Base-by-base conservation (phyloP, 2,329 filamentous ascomycete genomes). In the Pyricularia grisea region DNA sequence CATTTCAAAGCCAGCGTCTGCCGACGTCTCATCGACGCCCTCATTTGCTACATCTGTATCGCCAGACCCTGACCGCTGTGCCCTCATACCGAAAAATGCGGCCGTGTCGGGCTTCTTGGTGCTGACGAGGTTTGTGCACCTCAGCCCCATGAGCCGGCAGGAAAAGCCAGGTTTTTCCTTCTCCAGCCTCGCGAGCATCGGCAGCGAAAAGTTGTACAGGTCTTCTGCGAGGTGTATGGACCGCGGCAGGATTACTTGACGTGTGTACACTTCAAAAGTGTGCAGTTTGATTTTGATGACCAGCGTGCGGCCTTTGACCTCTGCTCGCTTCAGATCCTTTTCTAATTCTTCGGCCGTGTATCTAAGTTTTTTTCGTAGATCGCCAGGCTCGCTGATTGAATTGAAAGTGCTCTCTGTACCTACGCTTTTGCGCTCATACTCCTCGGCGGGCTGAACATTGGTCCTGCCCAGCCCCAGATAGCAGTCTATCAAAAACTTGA, bases 261-360 rank as follows among this genome's bases (percentile, higher is more conserved):
- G 85, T 0, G 94, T 97, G 67, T 92, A 85, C 25, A 97, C 92
- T 77, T 98, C 94, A 74, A 94, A 99, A 0, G 93, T 97, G 77
- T 97, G 92, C 9, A 98, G 81, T 77, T 99, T 99, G 72, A 97
- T 85, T 78, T 99, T 99, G 50, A 99, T 81, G 27, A 93, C 92
- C 1, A 99, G 81, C 0, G 94, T 98, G n/a, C 93, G 87, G 0
- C 94, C 94, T 78, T 94, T 97, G 79, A 92, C 92, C 72, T 92
- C 87, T 1, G 92, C 92, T 30, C 88, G 86, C 70, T 85, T 84
- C 80, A 98, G 84, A 74, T 98, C 94, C 72, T 91, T 91, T 76
- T 97, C 93, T 4, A 99, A 82, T 72, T 97, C 93, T 71, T 93
- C 89, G 0, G 95, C 93, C 1, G 90, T 94, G 76, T 84, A 85